Evolutionary conservation across 2,329 filamentous ascomycete species (phyloP), one percentile per base, ranked within the genome.

Genomic region (Cadophora malorum): DNA sequence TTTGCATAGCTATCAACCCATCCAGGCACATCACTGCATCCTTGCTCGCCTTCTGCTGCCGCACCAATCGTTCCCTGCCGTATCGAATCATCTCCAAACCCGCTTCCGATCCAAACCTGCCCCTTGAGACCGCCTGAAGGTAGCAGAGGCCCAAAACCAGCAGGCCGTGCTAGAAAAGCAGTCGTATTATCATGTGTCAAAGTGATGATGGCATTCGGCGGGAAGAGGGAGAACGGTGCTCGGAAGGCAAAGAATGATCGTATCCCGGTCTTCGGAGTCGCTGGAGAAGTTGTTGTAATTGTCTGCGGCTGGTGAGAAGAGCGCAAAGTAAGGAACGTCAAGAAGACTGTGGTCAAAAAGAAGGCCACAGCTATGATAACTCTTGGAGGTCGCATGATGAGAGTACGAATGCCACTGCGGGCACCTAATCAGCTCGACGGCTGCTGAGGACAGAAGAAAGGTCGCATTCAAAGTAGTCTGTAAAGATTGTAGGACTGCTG

Each of bases 181-280:
- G 96, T 99, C 73, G 93, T 97, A 80, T 99, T 99, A 80, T 99
- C 96, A 80, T 98, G 94, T 76, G 94, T 97, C 70, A 99, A 86
- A 79, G 93, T 97, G 78, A 99, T 97, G 75, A 96, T 92, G 59
- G 96, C 96, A 72, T 96, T 97, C 3, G 94, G 94, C 4, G 95
- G 94, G 78, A 99, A 99, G 25, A 99, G 88, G 23, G 93, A 94
- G 71, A 94, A 92, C 0, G 94, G 90, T 5, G 89, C 84, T 68
- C 88, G 89, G 79, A 92, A 91, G 71, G 90, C 90, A 79, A 92
- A 88, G 71, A 92, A 82, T 49, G 85, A 83, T 66, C 81, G 81
- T 59, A 90, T 78, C 65, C 85, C 80, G 41, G 83, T 81, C 31
- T 69, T 73, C 10, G 66, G 65, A 8, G 65, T 38, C 16, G 64